Percentiles rank a stretch among this genome's conserved stretches.
phyloP scores from a whole-genome alignment of 345 rosid genomes.

The Lepidium sativum region DNA sequence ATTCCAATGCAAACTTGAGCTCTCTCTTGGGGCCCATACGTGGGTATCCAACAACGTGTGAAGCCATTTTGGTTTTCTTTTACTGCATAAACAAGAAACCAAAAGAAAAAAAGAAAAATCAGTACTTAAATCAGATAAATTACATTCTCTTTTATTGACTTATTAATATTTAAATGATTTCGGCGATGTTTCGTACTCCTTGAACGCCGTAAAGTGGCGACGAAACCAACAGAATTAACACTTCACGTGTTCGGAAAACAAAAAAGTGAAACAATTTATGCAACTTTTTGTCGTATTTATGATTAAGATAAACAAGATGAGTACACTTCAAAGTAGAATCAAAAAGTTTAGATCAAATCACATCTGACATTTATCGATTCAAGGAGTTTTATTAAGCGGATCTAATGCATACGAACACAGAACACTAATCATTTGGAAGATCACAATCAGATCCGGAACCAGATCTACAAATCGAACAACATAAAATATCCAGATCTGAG shows the following conservation, averaged over 20 bases:
- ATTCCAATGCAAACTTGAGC: conserved; percentile 97
- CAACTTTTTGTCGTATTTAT: conserved; percentile 7
- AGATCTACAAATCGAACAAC: conserved; percentile 17
- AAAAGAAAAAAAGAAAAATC: not conserved
- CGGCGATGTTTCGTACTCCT: not conserved
- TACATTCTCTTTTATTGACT: not conserved
- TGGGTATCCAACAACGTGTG: conserved; percentile 98
- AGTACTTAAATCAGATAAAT: not conserved
- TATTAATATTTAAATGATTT: not conserved
- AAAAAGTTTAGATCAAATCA: conserved; percentile 3
- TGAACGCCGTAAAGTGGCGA: not conserved
- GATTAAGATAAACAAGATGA: conserved; percentile 4
- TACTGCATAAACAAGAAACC: conserved; percentile 9
- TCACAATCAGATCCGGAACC: conserved; percentile 20
- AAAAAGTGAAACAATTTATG: not conserved
- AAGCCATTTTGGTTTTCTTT: conserved; percentile 50
- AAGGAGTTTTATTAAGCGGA: not conserved
- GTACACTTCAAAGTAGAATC: not conserved
- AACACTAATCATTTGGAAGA: conserved; percentile 1
- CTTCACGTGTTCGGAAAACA: not conserved
- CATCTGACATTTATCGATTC: not conserved
- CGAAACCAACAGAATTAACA: not conserved
- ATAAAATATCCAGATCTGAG: conserved; percentile 17
- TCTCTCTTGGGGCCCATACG: conserved; percentile 99
- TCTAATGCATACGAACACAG: conserved; percentile 8